Base-by-base conservation (phyloP, 2,329 filamentous ascomycete species). In the Chrysosporium queenslandicum region DNA sequence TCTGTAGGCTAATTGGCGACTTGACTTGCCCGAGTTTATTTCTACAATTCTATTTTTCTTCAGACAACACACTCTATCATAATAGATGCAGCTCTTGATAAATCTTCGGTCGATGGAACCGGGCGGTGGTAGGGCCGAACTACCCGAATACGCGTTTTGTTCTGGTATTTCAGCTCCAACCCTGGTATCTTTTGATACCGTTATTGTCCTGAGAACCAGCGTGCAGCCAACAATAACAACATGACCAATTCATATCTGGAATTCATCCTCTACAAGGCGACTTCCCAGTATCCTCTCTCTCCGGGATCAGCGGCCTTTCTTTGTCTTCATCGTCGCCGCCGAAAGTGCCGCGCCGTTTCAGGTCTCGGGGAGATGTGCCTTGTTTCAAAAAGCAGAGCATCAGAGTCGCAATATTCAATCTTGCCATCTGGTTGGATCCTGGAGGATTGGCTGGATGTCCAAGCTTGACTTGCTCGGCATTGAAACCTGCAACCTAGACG, bases 81-180 rank as follows among this genome's bases (percentile, higher is more conserved):
- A n/a, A n/a, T n/a, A n/a, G n/a, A 12, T 34, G 11, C 27, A 6
- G 5, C 32, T 14, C 32, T 34, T 34, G 32, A 34, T 14, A 34
- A 30, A 27, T 25, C 29, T n/a, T 36, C 29, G 45, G 29, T 36
- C 45, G 30, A 36, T 14, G 45, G 40, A 43, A 43, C 12, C 21
- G 18, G 18, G 18, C 8, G 37, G 20, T 42, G 25, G 47, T 50
- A 50, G 47, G 47, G 37, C 47, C 47, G 47, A 50, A 50, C 25
- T 50, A 50, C 47, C 47, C 47, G 47, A 16, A 42, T 41, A 50
- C 47, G 25, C 27, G 37, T 42, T 41, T 7, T 18, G 47, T 50
- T 32, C 20, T 50, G 37, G 47, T 50, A 50, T 50, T 50, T 50
- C 47, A 34, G n/a, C 30, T 7, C n/a, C 34, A 34, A 30, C 2